Base-by-base conservation (phyloP, 768 basidiomycete genomes). In the Psilocybe azurescens region DNA sequence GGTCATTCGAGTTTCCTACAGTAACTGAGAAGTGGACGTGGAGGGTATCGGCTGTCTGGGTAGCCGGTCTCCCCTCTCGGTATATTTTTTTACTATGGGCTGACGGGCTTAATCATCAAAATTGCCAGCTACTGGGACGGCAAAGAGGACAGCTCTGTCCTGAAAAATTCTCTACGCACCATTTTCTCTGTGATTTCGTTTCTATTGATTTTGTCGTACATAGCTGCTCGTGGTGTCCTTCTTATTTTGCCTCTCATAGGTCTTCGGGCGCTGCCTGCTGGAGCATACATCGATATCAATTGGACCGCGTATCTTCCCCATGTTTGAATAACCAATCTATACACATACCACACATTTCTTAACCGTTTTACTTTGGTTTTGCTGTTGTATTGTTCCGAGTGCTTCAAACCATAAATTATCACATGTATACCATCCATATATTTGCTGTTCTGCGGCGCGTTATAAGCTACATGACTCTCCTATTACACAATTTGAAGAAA, bases 1-100 rank as follows among this genome's bases (percentile, higher is more conserved):
- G 65, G 65, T 52, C 56, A 6, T 60, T 61, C 29, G 36, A 58
- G 16, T 70, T 70, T 29, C 57, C 67, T 3, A 54, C 67, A 2
- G 2, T 41, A 5, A 39, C 41, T 6, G 67, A 68, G 24, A 38
- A 53, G 1, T 48, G 39, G 16, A 24, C 69, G 5, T 68, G 67
- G 56, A 50, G 61, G 8, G 44, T 61, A 24, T 51, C 55, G 0
- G 46, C 60, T 9, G 30, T 52, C n/a, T 36, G 51, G 9, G 50
- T 59, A 13, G 52, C 24, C 4, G 24, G 38, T 9, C 8, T 46
- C 5, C 5, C 58, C 58, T 11, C 10, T 58, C 29, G 20, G 24
- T 8, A 44, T 58, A 4, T 51, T 33, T 3, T 36, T 49, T 50
- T 36, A 24, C 24, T 18, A 24, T 41, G 18, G 28, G 44, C 29